Evolutionary conservation across 768 basidiomycete species (phyloP).

Genomic region (Cantharellus cinnabarinus): DNA sequence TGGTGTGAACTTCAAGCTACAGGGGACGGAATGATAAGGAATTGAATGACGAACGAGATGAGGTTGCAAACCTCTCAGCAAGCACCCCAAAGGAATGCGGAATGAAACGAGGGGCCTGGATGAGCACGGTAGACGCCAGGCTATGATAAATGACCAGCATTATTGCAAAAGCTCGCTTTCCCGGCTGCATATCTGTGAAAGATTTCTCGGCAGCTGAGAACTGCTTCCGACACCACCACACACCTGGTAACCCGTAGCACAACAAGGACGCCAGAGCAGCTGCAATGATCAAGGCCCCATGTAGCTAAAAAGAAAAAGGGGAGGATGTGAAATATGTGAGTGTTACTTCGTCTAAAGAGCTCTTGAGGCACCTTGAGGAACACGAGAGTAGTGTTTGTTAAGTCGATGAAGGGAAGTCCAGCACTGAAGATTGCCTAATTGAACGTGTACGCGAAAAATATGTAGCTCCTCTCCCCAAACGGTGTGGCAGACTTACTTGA

Average conservation of each 20-base stretch:
- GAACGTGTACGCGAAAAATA: background rate
- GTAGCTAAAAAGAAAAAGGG: constrained; percentile 29
- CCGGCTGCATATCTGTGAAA: constrained; percentile 58
- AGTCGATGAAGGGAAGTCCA: constrained; percentile 52
- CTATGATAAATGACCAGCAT: constrained; percentile 59
- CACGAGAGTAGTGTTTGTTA: constrained; percentile 65
- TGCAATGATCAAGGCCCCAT: constrained; percentile 38
- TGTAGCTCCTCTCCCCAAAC: background rate
- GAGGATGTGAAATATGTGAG: background rate
- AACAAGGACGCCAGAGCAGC: constrained; percentile 42
- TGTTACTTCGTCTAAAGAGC: background rate
- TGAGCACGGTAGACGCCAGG: constrained; percentile 49
- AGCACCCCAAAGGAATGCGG: constrained; percentile 41
- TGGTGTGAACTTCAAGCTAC: constrained; percentile 35
- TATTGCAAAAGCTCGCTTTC: constrained; percentile 66
- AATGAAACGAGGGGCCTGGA: constrained; percentile 60
- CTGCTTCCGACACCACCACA: constrained; percentile 11
- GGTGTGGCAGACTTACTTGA: constrained; percentile 17
- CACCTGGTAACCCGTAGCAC: constrained; percentile 54
- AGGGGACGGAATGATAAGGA: background rate
- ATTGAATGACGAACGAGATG: background rate
- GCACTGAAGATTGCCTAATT: background rate
- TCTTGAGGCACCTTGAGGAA: constrained; percentile 40
- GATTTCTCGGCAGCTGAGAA: background rate
- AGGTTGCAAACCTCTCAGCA: background rate